A percentile compares a stretch with the other conserved stretches of the same genome.
Evolutionary conservation across 2,329 filamentous ascomycete species (phyloP).

Genomic region (Fonsecaea erecta): DNA sequence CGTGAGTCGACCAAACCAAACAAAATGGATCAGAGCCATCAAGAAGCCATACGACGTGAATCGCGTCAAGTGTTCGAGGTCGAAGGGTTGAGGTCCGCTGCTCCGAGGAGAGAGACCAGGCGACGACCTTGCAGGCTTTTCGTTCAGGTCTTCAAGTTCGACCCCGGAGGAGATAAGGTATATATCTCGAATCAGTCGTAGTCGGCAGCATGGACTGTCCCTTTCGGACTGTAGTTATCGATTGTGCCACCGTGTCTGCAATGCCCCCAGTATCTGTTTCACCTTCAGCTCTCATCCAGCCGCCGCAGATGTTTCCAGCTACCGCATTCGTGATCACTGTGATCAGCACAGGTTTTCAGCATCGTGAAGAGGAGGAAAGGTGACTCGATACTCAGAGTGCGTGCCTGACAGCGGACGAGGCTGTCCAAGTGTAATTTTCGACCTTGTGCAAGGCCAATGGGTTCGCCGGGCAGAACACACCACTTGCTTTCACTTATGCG

Average conservation of each 20-base stretch:
- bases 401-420: too few species aligned
- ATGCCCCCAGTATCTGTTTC: conserved; percentile 53
- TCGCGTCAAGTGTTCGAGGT: conserved; percentile 89
- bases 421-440: too few species aligned
- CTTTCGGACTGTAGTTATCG: conserved; percentile 74
- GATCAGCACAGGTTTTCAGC: conserved; percentile 81
- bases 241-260: conserved; percentile 93
- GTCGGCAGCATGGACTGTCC: conserved; percentile 63
- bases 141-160: conserved; percentile 86
- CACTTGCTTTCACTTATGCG: conserved; percentile 87
- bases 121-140: conserved; percentile 68
- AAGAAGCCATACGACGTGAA: conserved; percentile 98
- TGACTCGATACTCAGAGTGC: too few species aligned
- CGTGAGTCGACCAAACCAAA: conserved; percentile 90
- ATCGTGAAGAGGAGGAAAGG: conserved; percentile 41
- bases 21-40: conserved; percentile 94
- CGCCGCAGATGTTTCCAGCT: conserved; percentile 43
- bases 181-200: conserved; percentile 60
- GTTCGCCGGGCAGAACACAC: too few species aligned
- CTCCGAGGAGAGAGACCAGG: conserved; percentile 71
- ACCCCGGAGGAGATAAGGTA: conserved; percentile 64
- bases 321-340: conserved; percentile 99
- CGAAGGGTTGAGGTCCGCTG: conserved; percentile 77
- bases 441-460: too few species aligned
- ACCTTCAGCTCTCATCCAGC: conserved; percentile 12